A percentile compares a stretch with the other conserved stretches of the same genome.
Evolutionary conservation across 208 protist species (phyloP).

Genomic region (Crithidia bombi): DNA sequence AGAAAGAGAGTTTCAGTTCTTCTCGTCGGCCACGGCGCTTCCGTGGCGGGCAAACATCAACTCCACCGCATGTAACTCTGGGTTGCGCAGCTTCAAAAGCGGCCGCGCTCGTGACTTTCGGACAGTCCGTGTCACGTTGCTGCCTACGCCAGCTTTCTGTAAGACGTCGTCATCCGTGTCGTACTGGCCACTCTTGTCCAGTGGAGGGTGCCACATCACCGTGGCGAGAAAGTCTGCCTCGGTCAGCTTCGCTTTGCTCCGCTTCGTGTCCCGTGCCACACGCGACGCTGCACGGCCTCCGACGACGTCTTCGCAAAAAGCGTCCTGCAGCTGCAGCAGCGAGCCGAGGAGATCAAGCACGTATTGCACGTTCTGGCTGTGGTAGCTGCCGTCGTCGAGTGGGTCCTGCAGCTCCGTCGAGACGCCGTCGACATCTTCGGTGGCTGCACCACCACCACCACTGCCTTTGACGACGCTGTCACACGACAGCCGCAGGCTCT

Average conservation of each 20-base stretch:
- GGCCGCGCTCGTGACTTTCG: constrained; percentile 7
- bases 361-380: constrained; percentile 69
- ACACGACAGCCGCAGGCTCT: constrained; percentile 17
- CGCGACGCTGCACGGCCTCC: neutral
- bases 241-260: constrained; percentile 7
- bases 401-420: constrained; percentile 30
- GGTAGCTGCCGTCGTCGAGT: constrained; percentile 61
- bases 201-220: constrained; percentile 27
- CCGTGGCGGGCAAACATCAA: constrained; percentile 25
- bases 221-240: constrained; percentile 16
- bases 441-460: neutral
- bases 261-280: neutral
- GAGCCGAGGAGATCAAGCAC: constrained; percentile 66
- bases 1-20: neutral
- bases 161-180: neutral
- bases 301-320: constrained; percentile 29
- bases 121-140: constrained; percentile 7
- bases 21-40: neutral
- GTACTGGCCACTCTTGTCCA: constrained; percentile 5
- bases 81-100: constrained; percentile 21
- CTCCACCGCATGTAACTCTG: constrained; percentile 31
- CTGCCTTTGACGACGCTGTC: neutral
- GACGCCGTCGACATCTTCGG: constrained; percentile 16
- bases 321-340: constrained; percentile 34
- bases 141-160: neutral